Percentiles rank a stretch among this genome's conserved stretches.
Conservation (phyloP, 345 rosid species). For the Sapria himalayana region DNA sequence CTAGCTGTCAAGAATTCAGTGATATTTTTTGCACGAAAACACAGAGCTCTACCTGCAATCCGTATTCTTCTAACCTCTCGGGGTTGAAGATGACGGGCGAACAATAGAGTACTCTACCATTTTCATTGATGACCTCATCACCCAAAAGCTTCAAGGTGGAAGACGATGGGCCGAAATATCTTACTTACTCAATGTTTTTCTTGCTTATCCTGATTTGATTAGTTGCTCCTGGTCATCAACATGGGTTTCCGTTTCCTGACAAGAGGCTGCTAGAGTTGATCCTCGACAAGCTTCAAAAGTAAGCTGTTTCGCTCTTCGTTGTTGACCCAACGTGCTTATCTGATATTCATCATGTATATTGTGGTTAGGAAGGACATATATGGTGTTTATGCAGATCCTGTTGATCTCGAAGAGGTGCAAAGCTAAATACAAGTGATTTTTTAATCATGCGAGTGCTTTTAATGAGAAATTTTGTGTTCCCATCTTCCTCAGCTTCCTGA, state of each 20-base stretch:
- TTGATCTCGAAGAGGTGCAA: conserved; percentile 85
- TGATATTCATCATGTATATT: not conserved
- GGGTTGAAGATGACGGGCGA: too few species aligned
- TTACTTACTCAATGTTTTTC: too few species aligned
- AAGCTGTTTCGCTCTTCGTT: conserved; percentile 6
- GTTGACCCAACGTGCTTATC: not conserved
- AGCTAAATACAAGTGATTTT: conserved; percentile 5
- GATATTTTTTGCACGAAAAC: too few species aligned
- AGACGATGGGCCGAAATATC: too few species aligned
- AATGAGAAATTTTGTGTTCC: conserved; percentile 1
- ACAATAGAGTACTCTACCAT: too few species aligned
- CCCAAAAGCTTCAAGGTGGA: too few species aligned
- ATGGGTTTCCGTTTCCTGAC: conserved; percentile 42
- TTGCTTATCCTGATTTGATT: conserved; percentile 9
- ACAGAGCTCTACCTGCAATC: too few species aligned
- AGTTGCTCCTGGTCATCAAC: conserved; percentile 27
- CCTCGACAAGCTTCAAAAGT: conserved; percentile 91
- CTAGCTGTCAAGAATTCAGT: too few species aligned
- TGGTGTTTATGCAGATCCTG: conserved; percentile 90
- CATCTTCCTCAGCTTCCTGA: conserved; percentile 47
- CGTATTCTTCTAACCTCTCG: too few species aligned
- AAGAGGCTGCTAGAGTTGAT: conserved; percentile 61
- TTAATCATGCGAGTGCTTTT: not conserved
- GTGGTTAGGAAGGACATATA: conserved; percentile 71
- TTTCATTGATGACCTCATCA: too few species aligned